phyloP scores from a whole-genome alignment of 129 eudicot species.

The Saussurea involucrata region DNA sequence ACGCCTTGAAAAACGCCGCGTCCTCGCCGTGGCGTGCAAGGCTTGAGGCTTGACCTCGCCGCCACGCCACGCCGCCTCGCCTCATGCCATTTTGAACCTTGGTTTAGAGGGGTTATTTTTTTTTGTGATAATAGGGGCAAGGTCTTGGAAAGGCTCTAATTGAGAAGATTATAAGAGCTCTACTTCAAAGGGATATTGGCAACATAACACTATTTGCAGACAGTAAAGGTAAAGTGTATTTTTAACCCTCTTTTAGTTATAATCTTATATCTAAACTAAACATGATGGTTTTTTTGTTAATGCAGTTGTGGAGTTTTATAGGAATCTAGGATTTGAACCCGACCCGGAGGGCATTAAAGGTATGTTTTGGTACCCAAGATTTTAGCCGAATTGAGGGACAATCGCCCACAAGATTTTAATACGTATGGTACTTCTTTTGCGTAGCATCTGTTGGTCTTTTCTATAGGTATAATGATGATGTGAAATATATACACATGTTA shows the following conservation, averaged over 20 bases:
- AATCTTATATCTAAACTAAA: background rate
- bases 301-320: slow-evolving; percentile 97
- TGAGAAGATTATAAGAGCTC: slow-evolving; percentile 82
- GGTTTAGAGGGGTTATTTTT: background rate
- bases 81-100: no score
- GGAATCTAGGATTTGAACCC: slow-evolving; percentile 83
- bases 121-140: slow-evolving; percentile 59
- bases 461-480: slow-evolving; percentile 5
- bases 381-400: slow-evolving; percentile 21
- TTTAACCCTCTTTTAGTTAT: background rate
- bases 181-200: slow-evolving; percentile 93
- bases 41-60: no score
- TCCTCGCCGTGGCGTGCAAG: no score
- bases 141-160: slow-evolving; percentile 94
- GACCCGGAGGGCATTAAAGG: slow-evolving; percentile 99
- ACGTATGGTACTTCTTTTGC: background rate
- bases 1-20: no score
- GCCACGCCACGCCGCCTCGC: no score
- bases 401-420: background rate
- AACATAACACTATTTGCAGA: slow-evolving; percentile 84
- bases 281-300: background rate
- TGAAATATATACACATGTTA: slow-evolving; percentile 1
- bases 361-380: slow-evolving; percentile 95
- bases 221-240: slow-evolving; percentile 48
- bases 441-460: background rate